Evolutionary conservation across 78 protist genomes (phyloP), one percentile per base, ranked within the genome.

Genomic region (Chrysochromulina tobinii): DNA sequence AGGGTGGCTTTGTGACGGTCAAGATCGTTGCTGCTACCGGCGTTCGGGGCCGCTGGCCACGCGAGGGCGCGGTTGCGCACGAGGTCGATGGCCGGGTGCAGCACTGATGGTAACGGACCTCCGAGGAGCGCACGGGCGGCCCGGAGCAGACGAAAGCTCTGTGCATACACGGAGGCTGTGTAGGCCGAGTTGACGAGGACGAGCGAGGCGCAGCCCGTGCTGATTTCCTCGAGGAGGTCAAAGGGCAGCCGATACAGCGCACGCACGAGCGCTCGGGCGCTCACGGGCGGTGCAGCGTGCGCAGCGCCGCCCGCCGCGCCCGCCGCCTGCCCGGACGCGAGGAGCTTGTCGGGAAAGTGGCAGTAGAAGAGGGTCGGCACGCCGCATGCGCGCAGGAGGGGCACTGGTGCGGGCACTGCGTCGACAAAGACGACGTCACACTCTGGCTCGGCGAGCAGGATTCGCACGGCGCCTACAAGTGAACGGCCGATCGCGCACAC

Each of bases 281-380:
- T 53, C n/a, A 3, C 25, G 38, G 21, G 75, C 27, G 88, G 58
- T 38, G 38, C 38, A 38, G 38, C 38, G 69, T 53, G 68, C 64
- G 9, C 6, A 20, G 48, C 50, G 48, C 0, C 17, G 25, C 25
- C 1, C 66, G 48, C 17, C 57, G 67, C 4, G 55, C 4, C 4
- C 66, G 57, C 48, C 17, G 38, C 3, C 64, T 59, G 23, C 23
- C 64, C 64, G 23, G 64, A 59, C 23, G 92, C 61, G 15, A 91
- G 91, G 50, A 95, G 90, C 92, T 86, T 68, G 91, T 99, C 99
- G 3, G 99, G 99, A 90, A 96, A 97, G 93, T 99, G 99, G 93
- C 99, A 98, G 92, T 99, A 99, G 91, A 98, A 99, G 64, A 98
- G 6, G 17, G 97, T 64, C 25, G 57, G 91, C 83, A 55, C 20